Base-by-base conservation (phyloP, 495 filamentous ascomycete species). In the Neurospora intermedia region DNA sequence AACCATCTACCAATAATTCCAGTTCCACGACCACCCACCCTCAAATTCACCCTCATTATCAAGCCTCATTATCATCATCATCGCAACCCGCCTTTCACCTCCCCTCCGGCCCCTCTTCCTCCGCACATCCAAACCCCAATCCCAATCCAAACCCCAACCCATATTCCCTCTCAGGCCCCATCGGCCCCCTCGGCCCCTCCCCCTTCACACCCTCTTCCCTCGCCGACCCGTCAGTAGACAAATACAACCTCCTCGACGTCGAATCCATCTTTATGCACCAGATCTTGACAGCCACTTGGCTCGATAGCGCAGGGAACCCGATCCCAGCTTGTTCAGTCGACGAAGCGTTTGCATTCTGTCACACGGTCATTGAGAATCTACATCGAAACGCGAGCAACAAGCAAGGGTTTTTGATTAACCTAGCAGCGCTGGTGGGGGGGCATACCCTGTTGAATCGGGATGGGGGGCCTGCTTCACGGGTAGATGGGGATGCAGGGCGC, bases 381-480 rank as follows among this genome's bases (percentile, higher is more conserved):
- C 76, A 82, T 18, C 77, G 76, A 3, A 77, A 83, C 31, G 83
- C 84, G 0, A 76, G 78, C 0, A 84, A 78, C 16, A 83, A 83
- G 9, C 81, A 87, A 76, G 81, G 82, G 0, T 89, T 88, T 71
- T 76, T 89, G 8, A 87, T 88, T 42, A 88, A 88, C 73, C 76
- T 88, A 0, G 79, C 84, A 2, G 85, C 85, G 15, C 78, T 89
- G 46, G 83, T 80, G 10, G 86, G 87, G 6, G 84, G 84, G 6
- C 81, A 79, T 43, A 74, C 82, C 8, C 73, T 88, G 66, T 83
- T 86, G 79, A 77, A 76, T 5, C 75, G 76, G 9, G 77, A 75
- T 31, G 75, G 74, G 42, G 76, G 84, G 27, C 77, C 75, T 15
- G 80, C 85, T 31, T 83, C 80, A 6, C 77, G 81, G 15, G 40